phyloP scores from a whole-genome alignment of 2,329 filamentous ascomycete species.

The Microdochium nivale region DNA sequence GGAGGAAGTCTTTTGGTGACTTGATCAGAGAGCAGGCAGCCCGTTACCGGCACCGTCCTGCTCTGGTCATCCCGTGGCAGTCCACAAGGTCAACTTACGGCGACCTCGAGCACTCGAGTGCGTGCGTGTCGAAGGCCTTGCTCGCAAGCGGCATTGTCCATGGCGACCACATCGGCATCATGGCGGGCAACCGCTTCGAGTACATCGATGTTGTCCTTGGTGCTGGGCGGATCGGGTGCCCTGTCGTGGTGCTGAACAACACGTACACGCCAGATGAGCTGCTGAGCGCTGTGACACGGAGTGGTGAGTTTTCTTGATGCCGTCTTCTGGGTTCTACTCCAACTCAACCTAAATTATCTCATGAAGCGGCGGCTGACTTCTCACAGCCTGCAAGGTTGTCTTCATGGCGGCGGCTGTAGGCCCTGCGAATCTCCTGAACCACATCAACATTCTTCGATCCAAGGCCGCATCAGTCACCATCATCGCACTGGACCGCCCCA shows the following conservation, averaged over 20 bases:
- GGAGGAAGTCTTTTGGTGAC: slow-evolving; percentile 3
- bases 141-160: neutral
- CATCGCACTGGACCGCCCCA: too few species aligned
- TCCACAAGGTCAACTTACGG: neutral
- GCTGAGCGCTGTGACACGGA: neutral
- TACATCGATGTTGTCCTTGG: slow-evolving; percentile 23
- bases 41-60: neutral
- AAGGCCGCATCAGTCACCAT: too few species aligned
- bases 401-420: too few species aligned
- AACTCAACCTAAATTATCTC: neutral
- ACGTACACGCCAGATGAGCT: slow-evolving; percentile 14
- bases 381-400: neutral
- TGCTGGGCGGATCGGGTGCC: slow-evolving; percentile 20
- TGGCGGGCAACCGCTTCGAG: slow-evolving; percentile 17
- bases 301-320: neutral
- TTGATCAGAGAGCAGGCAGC: neutral
- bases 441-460: too few species aligned
- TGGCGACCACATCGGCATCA: slow-evolving; percentile 11
- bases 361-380: neutral
- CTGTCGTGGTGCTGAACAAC: slow-evolving; percentile 22
- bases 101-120: neutral
- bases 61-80: neutral
- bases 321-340: neutral
- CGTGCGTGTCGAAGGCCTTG: neutral
- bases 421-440: too few species aligned